Conservation (phyloP, 768 basidiomycete genomes). For the Suillus weaverae region DNA sequence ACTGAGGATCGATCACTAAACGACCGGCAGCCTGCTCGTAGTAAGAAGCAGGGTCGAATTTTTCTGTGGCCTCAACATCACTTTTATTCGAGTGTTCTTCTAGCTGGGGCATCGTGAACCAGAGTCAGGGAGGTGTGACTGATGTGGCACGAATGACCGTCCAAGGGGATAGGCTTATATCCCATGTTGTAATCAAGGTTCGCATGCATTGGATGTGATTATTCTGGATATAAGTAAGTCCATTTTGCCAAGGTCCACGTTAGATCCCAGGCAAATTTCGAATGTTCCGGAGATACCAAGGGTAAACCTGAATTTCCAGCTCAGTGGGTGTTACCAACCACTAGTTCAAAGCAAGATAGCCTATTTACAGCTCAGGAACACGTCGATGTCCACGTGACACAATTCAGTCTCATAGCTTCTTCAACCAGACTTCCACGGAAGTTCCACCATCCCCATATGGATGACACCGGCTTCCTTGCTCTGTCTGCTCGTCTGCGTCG, state of each 20-base stretch:
- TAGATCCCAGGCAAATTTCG: not conserved
- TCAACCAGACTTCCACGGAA: not conserved
- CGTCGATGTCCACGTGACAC: not conserved
- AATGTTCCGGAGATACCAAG: not conserved
- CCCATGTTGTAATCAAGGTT: not conserved
- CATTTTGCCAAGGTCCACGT: not conserved
- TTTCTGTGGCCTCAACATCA: slow-evolving; percentile 8
- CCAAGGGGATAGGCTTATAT: not conserved
- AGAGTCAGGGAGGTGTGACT: not conserved
- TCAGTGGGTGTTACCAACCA: not conserved
- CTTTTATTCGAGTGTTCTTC: not conserved
- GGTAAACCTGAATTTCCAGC: not conserved
- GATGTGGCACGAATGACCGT: not conserved
- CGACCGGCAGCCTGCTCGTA: slow-evolving; percentile 61
- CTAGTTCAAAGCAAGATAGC: too few relatives aligned
- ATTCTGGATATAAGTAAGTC: not conserved
- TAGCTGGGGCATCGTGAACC: not conserved
- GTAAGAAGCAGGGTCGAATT: slow-evolving; percentile 40
- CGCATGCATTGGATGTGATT: not conserved
- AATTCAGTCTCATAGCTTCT: not conserved
- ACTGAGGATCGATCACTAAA: slow-evolving; percentile 63
- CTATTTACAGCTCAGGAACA: too few relatives aligned
- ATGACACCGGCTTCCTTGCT: slow-evolving; percentile 36
- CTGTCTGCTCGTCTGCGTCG: slow-evolving; percentile 44
- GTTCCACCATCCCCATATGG: not conserved